These are phyloP conservation scores for Gentiana macrophylla DNA, from an alignment of 257 asterid genomes.

Conservation along the genomic window DNA sequence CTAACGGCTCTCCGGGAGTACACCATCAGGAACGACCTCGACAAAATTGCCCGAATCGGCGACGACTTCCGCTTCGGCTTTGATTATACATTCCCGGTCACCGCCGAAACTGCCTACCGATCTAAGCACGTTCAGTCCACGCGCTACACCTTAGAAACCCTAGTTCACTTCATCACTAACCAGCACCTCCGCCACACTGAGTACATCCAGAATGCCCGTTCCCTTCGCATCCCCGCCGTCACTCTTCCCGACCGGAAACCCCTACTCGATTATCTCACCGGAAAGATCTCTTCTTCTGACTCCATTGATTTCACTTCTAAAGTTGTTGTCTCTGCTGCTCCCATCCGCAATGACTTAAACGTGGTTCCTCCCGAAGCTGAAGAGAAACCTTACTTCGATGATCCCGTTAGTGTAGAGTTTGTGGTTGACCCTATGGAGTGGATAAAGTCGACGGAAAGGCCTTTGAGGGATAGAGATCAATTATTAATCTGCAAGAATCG, in stretches of 20 bases:
- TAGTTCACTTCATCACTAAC: conserved; percentile 71
- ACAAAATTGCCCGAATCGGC: conserved; percentile 46
- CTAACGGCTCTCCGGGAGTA: conserved; percentile 80
- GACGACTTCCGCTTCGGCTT: conserved; percentile 73
- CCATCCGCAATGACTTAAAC: conserved; percentile 12
- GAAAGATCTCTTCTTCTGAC: conserved; percentile 59
- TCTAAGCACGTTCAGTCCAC: conserved; percentile 61
- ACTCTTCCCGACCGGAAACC: conserved; percentile 85
- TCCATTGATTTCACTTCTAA: conserved; percentile 35
- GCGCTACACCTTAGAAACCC: conserved; percentile 92
- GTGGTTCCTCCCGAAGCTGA: conserved; percentile 8
- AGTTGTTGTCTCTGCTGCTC: conserved; percentile 2
- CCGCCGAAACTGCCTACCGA: conserved; percentile 74
- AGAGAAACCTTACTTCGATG: conserved; percentile 9
- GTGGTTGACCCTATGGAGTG: conserved; percentile 35
- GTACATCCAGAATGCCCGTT: conserved; percentile 71
- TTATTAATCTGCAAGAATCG: conserved; percentile 60
- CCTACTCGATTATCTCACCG: conserved; percentile 83
- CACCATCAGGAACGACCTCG: conserved; percentile 65
- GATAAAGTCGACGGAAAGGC: conserved; percentile 63
- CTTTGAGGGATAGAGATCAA: conserved; percentile 64
- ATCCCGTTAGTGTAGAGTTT: conserved; percentile 15
- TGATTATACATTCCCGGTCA: conserved; percentile 76
- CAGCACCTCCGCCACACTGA: conserved; percentile 79
- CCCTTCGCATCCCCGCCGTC: conserved; percentile 62